Conservation (phyloP, 2,329 filamentous ascomycete genomes). For the Fusarium ramigenum region DNA sequence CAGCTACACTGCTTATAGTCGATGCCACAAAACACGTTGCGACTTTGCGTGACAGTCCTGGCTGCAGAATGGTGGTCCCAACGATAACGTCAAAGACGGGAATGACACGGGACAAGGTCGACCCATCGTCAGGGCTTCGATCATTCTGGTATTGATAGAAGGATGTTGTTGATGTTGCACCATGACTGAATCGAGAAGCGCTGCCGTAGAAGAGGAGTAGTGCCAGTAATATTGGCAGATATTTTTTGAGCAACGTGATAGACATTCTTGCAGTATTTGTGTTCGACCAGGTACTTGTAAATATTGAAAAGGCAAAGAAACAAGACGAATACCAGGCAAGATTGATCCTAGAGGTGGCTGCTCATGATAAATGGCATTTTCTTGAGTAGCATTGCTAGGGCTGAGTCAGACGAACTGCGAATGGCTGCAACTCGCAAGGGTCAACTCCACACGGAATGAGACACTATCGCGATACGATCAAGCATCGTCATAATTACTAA, state of each 20-base stretch:
- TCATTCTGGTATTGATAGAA: constrained; percentile 28
- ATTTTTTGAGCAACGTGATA: neutral
- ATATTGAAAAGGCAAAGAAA: fast-evolving
- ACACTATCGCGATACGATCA: neutral
- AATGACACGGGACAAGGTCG: neutral
- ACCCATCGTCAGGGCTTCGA: constrained; percentile 13
- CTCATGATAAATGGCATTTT: neutral
- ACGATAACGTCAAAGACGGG: constrained; percentile 22
- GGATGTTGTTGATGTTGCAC: constrained; percentile 7
- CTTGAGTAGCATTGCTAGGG: neutral
- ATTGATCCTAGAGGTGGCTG: fast-evolving
- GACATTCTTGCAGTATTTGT: neutral
- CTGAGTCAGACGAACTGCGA: constrained; percentile 6
- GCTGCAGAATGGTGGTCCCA: neutral
- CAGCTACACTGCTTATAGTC: constrained; percentile 6
- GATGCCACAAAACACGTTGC: constrained; percentile 24
- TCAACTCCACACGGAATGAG: neutral
- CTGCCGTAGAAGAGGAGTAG: constrained; percentile 29
- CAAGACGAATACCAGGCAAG: fast-evolving
- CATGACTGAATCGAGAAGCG: constrained; percentile 26
- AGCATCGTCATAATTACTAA: neutral
- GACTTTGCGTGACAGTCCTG: neutral
- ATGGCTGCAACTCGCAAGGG: neutral
- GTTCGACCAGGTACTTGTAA: fast-evolving
- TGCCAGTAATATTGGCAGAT: constrained; percentile 10